These are phyloP conservation scores for Hypsizygus ulmarius DNA, from an alignment of 1,284 basidiomycete genomes.

Conservation along the genomic window DNA sequence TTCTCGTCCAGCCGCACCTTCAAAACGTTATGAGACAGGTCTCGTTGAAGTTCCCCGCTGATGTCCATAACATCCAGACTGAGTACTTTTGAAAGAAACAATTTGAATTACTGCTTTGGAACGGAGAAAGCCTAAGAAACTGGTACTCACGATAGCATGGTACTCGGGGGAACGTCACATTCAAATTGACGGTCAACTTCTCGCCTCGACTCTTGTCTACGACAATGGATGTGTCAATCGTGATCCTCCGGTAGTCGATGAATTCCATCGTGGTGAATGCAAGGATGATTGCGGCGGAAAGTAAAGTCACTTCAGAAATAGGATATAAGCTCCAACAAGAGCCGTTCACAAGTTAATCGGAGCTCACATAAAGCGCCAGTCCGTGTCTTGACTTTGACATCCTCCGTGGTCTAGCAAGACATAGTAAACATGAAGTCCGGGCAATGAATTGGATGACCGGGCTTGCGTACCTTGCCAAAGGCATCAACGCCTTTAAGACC, in stretches of 20 bases:
- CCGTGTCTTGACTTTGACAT: conserved; percentile 96
- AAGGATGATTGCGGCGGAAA: conserved; percentile 90
- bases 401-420: conserved; percentile 76
- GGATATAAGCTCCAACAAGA: conserved; percentile 1
- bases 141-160: conserved; percentile 88
- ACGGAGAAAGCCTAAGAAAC: neutral
- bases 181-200: conserved; percentile 88
- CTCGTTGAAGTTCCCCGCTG: conserved; percentile 90
- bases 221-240: conserved; percentile 84
- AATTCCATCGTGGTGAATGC: conserved; percentile 93
- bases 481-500: conserved; percentile 88
- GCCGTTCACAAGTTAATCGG: conserved; percentile 6
- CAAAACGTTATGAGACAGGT: conserved; percentile 85
- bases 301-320: conserved; percentile 73
- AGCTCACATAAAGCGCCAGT: conserved; percentile 85
- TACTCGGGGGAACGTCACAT: conserved; percentile 94
- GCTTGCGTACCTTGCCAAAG: conserved; percentile 85
- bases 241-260: conserved; percentile 89
- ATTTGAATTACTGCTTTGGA: neutral
- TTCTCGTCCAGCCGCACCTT: conserved; percentile 75
- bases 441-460: conserved; percentile 4
- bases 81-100: conserved; percentile 57
- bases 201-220: conserved; percentile 95
- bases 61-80: conserved; percentile 98
- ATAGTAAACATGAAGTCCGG: conserved; percentile 6